Percentiles rank a stretch among this genome's conserved stretches.
These are phyloP conservation scores for Aspergillus sp. DNA, from an alignment of 2,329 filamentous ascomycete genomes.

Conservation along the genomic window DNA sequence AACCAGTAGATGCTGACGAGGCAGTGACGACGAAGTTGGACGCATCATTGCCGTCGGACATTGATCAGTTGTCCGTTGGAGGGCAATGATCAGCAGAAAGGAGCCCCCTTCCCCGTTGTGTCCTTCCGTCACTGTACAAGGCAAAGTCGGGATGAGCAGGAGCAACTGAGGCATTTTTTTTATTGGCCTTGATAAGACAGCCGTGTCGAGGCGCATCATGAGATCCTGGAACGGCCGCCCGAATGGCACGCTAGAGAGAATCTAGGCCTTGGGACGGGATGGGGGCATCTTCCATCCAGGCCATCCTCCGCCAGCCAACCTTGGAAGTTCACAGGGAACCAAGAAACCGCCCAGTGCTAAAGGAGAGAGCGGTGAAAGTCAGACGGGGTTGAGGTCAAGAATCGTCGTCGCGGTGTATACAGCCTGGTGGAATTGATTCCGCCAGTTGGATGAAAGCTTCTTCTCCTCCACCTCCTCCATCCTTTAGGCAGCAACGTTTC, in stretches of 20 bases:
- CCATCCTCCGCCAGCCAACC: conserved; percentile 19
- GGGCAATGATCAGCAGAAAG: conserved; percentile 1
- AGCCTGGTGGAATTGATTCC: conserved; percentile 7
- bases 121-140: neutral
- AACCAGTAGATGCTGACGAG: conserved; percentile 8
- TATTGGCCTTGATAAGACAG: conserved; percentile 1
- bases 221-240: neutral
- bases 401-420: neutral
- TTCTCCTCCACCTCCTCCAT: conserved; percentile 9
- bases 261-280: neutral
- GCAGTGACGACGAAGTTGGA: conserved; percentile 6
- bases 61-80: conserved; percentile 5
- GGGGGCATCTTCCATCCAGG: conserved; percentile 9
- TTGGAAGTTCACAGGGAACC: neutral
- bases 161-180: conserved; percentile 12
- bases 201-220: conserved; percentile 6
- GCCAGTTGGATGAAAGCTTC: conserved; percentile 8
- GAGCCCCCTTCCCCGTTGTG: neutral
- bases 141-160: conserved; percentile 5
- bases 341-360: conserved; percentile 8
- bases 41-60: conserved; percentile 8
- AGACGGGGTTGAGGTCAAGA: neutral
- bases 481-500: conserved; percentile 9
- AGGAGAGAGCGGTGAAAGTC: conserved; percentile 5
- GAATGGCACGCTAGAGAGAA: conserved; percentile 6